Conservation (phyloP, 768 basidiomycete genomes). For the Mycena pura region DNA sequence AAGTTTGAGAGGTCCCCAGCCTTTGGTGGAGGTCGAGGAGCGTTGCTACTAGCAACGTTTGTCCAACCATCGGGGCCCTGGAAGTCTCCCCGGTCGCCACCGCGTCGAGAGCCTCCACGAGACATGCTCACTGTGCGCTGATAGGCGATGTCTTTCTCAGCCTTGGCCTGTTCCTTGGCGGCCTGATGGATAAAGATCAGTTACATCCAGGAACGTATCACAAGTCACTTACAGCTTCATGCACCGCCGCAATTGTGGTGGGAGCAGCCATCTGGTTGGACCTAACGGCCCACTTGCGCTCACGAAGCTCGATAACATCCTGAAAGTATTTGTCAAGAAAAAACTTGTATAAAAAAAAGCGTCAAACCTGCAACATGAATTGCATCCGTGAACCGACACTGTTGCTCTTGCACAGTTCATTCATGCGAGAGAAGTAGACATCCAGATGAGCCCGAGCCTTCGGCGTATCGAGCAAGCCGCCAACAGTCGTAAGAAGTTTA, state of each 20-base stretch:
- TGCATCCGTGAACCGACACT: slow-evolving; percentile 88
- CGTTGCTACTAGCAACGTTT: slow-evolving; percentile 55
- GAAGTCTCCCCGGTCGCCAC: slow-evolving; percentile 68
- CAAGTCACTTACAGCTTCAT: slow-evolving; percentile 70
- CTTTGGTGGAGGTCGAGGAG: slow-evolving; percentile 69
- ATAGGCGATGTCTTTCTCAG: slow-evolving; percentile 64
- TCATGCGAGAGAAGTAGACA: slow-evolving; percentile 93
- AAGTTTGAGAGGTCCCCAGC: slow-evolving; percentile 88
- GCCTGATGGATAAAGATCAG: slow-evolving; percentile 50
- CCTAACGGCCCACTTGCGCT: slow-evolving; percentile 80
- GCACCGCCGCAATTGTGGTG: slow-evolving; percentile 87
- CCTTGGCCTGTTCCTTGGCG: slow-evolving; percentile 80
- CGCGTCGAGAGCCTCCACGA: slow-evolving; percentile 89
- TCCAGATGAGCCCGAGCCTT: slow-evolving; percentile 89
- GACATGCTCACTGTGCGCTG: slow-evolving; percentile 80
- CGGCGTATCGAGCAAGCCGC: slow-evolving; percentile 76
- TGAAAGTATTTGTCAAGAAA: slow-evolving; percentile 39
- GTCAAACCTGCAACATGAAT: slow-evolving; percentile 91
- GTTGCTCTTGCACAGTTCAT: slow-evolving; percentile 74
- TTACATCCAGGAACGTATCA: slow-evolving; percentile 4
- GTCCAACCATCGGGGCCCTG: slow-evolving; percentile 89
- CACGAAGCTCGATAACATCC: slow-evolving; percentile 92
- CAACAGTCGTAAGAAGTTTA: slow-evolving; percentile 91
- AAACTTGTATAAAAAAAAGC: slow-evolving; percentile 1
- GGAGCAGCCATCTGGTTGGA: slow-evolving; percentile 79